Evolutionary conservation across 2,329 filamentous ascomycete genomes (phyloP), one percentile per base, ranked within the genome.

Genomic region (Aureobasidium sp.): DNA sequence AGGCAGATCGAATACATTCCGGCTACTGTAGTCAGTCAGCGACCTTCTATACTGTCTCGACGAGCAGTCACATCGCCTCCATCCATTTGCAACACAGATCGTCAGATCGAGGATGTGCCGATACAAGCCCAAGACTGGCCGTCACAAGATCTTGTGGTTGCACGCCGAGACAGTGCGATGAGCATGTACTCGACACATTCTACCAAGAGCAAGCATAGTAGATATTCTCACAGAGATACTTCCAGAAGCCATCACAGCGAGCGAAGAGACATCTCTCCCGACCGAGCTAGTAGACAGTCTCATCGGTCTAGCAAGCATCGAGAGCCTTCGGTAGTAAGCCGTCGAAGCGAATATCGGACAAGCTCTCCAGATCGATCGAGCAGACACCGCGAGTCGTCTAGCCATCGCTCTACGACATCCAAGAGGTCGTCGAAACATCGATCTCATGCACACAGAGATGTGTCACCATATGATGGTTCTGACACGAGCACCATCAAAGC

Each of bases 1-100:
- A 29, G 37, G 21, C 57, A 57, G 35, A 69, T 73, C 38, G 72
- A 74, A 60, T 74, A 74, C 66, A 62, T 66, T 4, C 71, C 72
- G 11, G 71, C 72, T 13, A 45, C 57, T 4, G 15, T 63, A 65
- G 33, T 71, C 68, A 43, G 65, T 67, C 60, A 66, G 65, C 27
- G 54, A 9, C 61, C 49, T 21, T 61, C 59, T 31, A 25, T 63
- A 43, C 9, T 57, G 23, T 49, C 57, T 45, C 57, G 59, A 40
- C n/a, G 59, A 11, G 46, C 37, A 43, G 58, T n/a, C 65, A 69
- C 64, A 65, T 63, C n/a, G 61, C 65, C 31, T 43, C 47, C 63
- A 64, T 69, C 51, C 67, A 69, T 58, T 70, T 70, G 4, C 42
- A 23, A 71, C 47, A 54, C 70, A 25, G 23, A 54, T n/a, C 45